phyloP scores from a whole-genome alignment of 306 rosid genomes.

The Trifolium repens region DNA sequence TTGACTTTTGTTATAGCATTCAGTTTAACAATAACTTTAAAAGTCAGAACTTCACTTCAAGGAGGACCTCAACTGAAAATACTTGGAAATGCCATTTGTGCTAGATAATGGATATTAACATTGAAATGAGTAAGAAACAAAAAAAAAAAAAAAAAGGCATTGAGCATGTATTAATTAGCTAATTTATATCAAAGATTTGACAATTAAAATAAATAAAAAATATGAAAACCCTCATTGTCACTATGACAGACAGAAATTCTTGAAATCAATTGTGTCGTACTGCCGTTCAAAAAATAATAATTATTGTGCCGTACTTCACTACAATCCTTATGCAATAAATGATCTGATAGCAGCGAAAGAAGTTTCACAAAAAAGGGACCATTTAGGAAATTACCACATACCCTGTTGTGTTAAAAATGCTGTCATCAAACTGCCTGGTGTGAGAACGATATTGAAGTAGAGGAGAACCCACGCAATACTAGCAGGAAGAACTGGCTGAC shows the following conservation, averaged over 20 bases:
- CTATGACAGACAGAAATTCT: not conserved
- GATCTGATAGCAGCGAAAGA: slow-evolving; percentile 1
- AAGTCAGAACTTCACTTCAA: not conserved
- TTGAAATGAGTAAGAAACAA: slow-evolving; percentile 5
- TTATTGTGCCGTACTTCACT: not conserved
- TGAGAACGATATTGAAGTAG: slow-evolving; percentile 83
- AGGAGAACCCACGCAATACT: slow-evolving; percentile 91
- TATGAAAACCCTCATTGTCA: not conserved
- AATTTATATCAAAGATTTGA: slow-evolving; percentile 10
- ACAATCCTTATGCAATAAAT: slow-evolving; percentile 14
- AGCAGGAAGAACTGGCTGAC: slow-evolving; percentile 96
- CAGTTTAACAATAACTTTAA: slow-evolving; percentile 19
- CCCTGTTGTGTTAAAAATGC: slow-evolving; percentile 91
- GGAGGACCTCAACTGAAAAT: slow-evolving; percentile 4
- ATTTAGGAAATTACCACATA: slow-evolving; percentile 45
- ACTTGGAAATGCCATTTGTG: slow-evolving; percentile 6
- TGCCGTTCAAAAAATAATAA: no score
- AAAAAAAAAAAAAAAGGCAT: not conserved
- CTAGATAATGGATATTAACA: not conserved
- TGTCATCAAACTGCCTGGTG: slow-evolving; percentile 98
- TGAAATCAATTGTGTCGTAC: no score
- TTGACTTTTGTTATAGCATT: slow-evolving; percentile 18
- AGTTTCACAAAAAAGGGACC: slow-evolving; percentile 11
- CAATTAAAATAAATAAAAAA: not conserved
- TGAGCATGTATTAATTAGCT: not conserved